Conservation (phyloP, 2,329 filamentous ascomycete species). For the Lanzia echinophila region DNA sequence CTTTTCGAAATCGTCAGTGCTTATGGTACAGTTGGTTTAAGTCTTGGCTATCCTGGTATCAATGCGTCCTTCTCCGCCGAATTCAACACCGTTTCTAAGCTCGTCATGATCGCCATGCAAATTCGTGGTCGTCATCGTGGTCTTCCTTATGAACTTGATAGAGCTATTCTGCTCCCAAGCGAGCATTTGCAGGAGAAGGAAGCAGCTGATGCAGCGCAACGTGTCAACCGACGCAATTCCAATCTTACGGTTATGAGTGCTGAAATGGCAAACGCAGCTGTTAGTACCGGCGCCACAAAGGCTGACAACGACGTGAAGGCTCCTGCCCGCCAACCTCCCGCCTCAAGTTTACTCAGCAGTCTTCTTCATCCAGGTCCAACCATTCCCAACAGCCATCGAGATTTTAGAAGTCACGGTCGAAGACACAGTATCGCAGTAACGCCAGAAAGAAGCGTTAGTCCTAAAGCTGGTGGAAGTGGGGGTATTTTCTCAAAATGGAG, state of each 20-base stretch:
- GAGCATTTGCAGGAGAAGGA: conserved; percentile 58
- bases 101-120: conserved; percentile 63
- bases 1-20: conserved; percentile 86
- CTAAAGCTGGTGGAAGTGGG: conserved; percentile 1
- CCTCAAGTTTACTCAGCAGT: conserved; percentile 23
- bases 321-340: background rate
- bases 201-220: conserved; percentile 35
- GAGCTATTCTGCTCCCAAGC: conserved; percentile 61
- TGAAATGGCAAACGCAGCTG: background rate
- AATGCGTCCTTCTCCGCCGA: conserved; percentile 79
- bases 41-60: conserved; percentile 68
- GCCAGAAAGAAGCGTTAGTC: conserved; percentile 1
- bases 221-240: conserved; percentile 15
- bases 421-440: conserved; percentile 5
- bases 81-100: conserved; percentile 60
- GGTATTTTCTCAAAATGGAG: conserved; percentile 6
- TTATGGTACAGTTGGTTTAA: conserved; percentile 90
- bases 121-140: conserved; percentile 64
- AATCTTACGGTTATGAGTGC: conserved; percentile 9
- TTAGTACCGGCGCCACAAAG: conserved; percentile 10
- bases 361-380: conserved; percentile 29
- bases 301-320: conserved; percentile 11
- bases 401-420: conserved; percentile 1
- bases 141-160: conserved; percentile 61
- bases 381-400: conserved; percentile 24